Evolutionary conservation across 1,284 basidiomycete species (phyloP), one percentile per base, ranked within the genome.

Genomic region (Melampsora americana): DNA sequence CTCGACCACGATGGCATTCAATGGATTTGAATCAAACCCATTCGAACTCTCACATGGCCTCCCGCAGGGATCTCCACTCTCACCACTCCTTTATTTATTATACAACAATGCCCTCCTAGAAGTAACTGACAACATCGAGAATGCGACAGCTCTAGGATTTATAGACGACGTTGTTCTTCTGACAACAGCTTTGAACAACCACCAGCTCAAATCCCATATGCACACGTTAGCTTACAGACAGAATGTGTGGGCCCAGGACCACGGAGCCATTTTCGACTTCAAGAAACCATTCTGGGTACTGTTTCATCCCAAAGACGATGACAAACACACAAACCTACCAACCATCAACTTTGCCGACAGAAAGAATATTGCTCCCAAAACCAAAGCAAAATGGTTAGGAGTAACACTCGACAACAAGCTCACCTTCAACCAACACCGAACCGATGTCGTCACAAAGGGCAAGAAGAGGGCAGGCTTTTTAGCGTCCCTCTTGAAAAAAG

Each of bases 31-130:
- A 12, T 69, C 67, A 4, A n/a, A 20, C 5, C n/a, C 16, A 30
- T 69, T 53, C 50, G 6, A 12, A 20, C 35, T 68, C 44, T 28
- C 46, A 5, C 20, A 69, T 56, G 67, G 67, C 28, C 50, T 69
- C 9, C 67, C 67, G 20, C 67, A 69, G 59, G 46, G 67, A 16
- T 69, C 68, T 5, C 68, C 68, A 16, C 68, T 69, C 7, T 69
- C 35, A n/a, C 44, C 53, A 1, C 32, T 48, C 26, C 39, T 60
- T 1, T 69, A 69, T 26, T 11, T 60, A 20, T 26, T 69, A 23
- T 60, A 69, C 32, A 69, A 69, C 56, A 30, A 23, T 26, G 42
- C 23, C 16, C 50, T 69, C 1, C 35, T 35, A 3, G 35, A 23
- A n/a, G 5, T 12, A 7, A 11, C 39, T n/a, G 26, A 26, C 56